These are phyloP conservation scores for Saksenaea oblongispora DNA, from an alignment of 371 early-diverging fungal species.

Conservation along the genomic window DNA sequence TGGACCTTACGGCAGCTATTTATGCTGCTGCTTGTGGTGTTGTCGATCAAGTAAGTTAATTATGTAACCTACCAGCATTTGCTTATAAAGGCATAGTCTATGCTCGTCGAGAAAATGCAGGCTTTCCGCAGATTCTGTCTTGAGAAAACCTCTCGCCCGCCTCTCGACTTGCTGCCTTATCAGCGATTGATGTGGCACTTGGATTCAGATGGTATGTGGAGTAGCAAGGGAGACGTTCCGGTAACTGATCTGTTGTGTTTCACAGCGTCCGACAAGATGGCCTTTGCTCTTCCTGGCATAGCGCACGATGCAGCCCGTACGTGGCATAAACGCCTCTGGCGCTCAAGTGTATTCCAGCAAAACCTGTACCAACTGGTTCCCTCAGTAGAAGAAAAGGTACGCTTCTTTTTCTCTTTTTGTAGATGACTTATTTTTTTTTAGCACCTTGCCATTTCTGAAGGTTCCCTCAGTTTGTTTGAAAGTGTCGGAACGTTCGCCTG, in stretches of 20 bases:
- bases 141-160: conserved; percentile 59
- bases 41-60: conserved; percentile 15
- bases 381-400: conserved; percentile 24
- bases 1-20: conserved; percentile 52
- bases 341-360: conserved; percentile 36
- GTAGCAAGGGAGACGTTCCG: not conserved
- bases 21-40: conserved; percentile 21
- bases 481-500: conserved; percentile 58
- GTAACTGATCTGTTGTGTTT: not conserved
- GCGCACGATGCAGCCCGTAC: conserved; percentile 39
- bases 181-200: conserved; percentile 70
- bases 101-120: not conserved
- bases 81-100: not conserved
- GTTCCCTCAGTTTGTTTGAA: conserved; percentile 59
- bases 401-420: not conserved
- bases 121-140: conserved; percentile 36
- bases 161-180: conserved; percentile 67
- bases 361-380: conserved; percentile 29
- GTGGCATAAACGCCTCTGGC: conserved; percentile 46
- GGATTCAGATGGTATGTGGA: conserved; percentile 41
- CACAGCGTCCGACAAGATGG: conserved; percentile 20
- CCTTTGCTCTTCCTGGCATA: conserved; percentile 33
- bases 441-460: conserved; percentile 42
- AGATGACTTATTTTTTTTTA: not conserved
- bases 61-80: not conserved